Base-by-base conservation (phyloP, 805 yeast species). In the Kodamaea leandrae region DNA sequence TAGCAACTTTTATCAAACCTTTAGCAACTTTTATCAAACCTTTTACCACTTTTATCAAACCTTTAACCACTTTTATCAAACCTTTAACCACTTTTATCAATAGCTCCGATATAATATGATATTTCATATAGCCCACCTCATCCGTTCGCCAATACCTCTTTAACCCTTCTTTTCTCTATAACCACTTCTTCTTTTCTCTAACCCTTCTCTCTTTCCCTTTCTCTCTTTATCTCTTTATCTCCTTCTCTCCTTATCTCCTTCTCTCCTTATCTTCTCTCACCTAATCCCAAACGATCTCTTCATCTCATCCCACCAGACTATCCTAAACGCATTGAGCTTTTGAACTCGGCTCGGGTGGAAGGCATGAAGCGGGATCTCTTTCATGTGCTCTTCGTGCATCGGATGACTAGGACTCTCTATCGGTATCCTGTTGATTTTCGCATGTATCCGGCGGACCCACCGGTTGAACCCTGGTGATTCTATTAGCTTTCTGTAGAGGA, bases 401-500 rank as follows among this genome's bases (percentile, higher is more conserved):
- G 41, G 41, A 24, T 38, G 30, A 26, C 35, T 45, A 48, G 49
- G 49, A 49, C 65, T 47, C 42, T 60, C 75, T 10, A 75, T 69
- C 2, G 79, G 77, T 4, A 80, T 67, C 2, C 83, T 74, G 52
- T 85, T 85, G 24, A 85, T 72, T 42, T 70, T 71, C 28, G 83
- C 83, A 53, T 84, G 83, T 1, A 85, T 64, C 9, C 67, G 62
- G 28, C 78, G 64, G 3, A 84, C 95, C 66, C 82, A 77, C 19
- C 74, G 63, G 49, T 83, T 78, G 51, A 85, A 85, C 0, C 74
- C 65, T 2, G 71, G 74, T 8, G 87, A 80, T 34, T 65, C 66
- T 59, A 83, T 68, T 10, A 85, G 64, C 64, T 66, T 43, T 14
- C 55, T 50, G 42, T 61, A 68, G 23, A 69, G 52, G 14, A 72